These are phyloP conservation scores for Pseudogymnoascus sp. DNA, from an alignment of 2,329 filamentous ascomycete genomes.

Conservation along the genomic window DNA sequence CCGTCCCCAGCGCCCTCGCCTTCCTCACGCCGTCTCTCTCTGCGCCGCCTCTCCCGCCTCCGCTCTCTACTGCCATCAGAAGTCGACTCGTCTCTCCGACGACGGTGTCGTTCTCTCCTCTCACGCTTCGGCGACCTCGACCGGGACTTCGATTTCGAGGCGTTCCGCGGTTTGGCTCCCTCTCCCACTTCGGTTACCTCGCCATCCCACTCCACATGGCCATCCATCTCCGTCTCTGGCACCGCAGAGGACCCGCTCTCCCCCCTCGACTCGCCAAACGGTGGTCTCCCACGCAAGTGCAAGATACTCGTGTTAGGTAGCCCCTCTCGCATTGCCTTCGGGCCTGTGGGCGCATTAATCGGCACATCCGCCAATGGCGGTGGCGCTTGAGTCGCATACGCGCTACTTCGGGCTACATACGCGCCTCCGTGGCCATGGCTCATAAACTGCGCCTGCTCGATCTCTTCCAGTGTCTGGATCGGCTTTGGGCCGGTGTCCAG, in stretches of 20 bases:
- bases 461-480: slow-evolving; percentile 28
- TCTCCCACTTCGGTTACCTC: slow-evolving; percentile 6
- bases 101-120: slow-evolving; percentile 11
- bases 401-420: background rate
- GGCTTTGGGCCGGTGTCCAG: slow-evolving; percentile 18
- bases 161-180: background rate
- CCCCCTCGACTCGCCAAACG: slow-evolving; percentile 23
- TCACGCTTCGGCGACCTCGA: slow-evolving; percentile 25
- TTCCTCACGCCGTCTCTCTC: slow-evolving; percentile 26
- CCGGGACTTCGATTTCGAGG: slow-evolving; percentile 21
- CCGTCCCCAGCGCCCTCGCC: slow-evolving; percentile 26
- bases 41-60: slow-evolving; percentile 22
- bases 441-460: slow-evolving; percentile 11
- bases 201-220: slow-evolving; percentile 21
- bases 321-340: slow-evolving; percentile 89
- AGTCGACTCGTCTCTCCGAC: background rate
- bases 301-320: slow-evolving; percentile 73
- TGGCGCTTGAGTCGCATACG: background rate
- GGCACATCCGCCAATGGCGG: slow-evolving; percentile 35
- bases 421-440: background rate
- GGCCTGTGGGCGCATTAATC: slow-evolving; percentile 77
- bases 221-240: slow-evolving; percentile 22
- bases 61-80: slow-evolving; percentile 18
- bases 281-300: slow-evolving; percentile 41
- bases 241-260: slow-evolving; percentile 7